These are phyloP conservation scores for Monosporascus sp. DNA, from an alignment of 2,329 filamentous ascomycete species.

Conservation along the genomic window DNA sequence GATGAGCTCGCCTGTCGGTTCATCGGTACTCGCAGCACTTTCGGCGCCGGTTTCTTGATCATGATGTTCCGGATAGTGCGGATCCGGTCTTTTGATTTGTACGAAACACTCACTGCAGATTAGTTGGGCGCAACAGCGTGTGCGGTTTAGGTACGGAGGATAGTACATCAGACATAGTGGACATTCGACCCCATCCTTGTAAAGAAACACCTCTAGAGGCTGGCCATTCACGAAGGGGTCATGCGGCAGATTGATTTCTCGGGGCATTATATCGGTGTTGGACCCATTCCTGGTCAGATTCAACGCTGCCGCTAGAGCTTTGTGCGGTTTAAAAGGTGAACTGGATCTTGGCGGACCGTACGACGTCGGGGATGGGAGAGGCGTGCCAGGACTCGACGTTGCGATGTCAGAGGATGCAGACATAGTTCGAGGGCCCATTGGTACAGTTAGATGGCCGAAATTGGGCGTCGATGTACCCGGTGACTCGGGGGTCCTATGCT, in stretches of 20 bases:
- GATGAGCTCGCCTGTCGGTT: constrained; percentile 62
- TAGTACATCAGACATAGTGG: constrained; percentile 97
- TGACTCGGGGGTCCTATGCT: constrained; percentile 38
- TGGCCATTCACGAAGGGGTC: constrained; percentile 94
- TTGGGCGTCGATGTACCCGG: constrained; percentile 53
- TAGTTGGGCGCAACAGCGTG: constrained; percentile 88
- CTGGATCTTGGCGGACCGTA: constrained; percentile 40
- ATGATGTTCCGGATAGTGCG: constrained; percentile 68
- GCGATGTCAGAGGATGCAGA: constrained; percentile 71
- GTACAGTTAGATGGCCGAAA: constrained; percentile 69
- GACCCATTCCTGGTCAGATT: constrained; percentile 70
- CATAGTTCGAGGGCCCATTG: constrained; percentile 70
- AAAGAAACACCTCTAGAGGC: constrained; percentile 84
- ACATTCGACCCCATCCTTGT: constrained; percentile 86
- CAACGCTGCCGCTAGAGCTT: constrained; percentile 79
- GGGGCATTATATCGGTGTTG: constrained; percentile 65
- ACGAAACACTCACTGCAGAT: constrained; percentile 99
- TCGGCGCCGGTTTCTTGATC: constrained; percentile 34
- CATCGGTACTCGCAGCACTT: constrained; percentile 37
- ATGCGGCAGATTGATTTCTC: constrained; percentile 72
- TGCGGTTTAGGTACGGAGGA: constrained; percentile 88
- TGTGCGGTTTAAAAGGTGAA: constrained; percentile 71
- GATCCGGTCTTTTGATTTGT: constrained; percentile 82
- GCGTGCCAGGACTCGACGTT: constrained; percentile 57
- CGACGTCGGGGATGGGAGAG: constrained; percentile 53